Conservation (phyloP, 1,139 yeast species). For the Yamadazyma sp. region DNA sequence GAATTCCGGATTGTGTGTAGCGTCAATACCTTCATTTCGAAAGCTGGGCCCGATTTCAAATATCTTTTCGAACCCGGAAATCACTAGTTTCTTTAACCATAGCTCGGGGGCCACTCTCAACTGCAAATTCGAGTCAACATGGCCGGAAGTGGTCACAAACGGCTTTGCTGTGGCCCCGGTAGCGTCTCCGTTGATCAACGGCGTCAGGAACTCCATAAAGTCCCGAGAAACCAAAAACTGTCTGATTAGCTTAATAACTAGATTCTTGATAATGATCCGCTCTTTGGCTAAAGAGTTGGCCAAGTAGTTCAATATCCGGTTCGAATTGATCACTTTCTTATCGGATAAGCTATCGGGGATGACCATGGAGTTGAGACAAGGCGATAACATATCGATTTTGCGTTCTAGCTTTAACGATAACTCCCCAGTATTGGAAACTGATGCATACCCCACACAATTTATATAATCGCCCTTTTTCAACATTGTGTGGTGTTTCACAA, state of each 20-base stretch:
- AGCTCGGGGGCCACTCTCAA: conserved; percentile 92
- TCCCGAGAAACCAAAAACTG: conserved; percentile 51
- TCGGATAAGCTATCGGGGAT: conserved; percentile 65
- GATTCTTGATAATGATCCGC: conserved; percentile 53
- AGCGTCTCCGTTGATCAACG: conserved; percentile 66
- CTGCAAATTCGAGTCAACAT: conserved; percentile 39
- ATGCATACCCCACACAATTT: conserved; percentile 65
- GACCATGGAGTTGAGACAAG: conserved; percentile 59
- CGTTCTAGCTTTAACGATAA: conserved; percentile 63
- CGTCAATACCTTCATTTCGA: conserved; percentile 94
- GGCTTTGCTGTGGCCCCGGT: conserved; percentile 94
- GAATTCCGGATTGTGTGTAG: conserved; percentile 98
- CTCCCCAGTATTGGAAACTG: conserved; percentile 75
- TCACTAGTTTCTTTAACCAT: conserved; percentile 81
- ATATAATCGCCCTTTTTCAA: conserved; percentile 74
- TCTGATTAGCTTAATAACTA: conserved; percentile 56
- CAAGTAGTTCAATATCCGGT: conserved; percentile 74
- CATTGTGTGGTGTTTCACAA: conserved; percentile 42
- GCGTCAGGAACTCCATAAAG: conserved; percentile 86
- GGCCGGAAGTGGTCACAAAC: conserved; percentile 53
- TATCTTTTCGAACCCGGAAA: conserved; percentile 81
- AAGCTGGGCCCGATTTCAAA: conserved; percentile 86
- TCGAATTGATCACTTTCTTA: conserved; percentile 56
- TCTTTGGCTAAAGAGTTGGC: conserved; percentile 49
- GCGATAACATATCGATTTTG: conserved; percentile 56